Conservation (phyloP, 2,329 filamentous ascomycete genomes). For the Colletotrichum cuscutae region DNA sequence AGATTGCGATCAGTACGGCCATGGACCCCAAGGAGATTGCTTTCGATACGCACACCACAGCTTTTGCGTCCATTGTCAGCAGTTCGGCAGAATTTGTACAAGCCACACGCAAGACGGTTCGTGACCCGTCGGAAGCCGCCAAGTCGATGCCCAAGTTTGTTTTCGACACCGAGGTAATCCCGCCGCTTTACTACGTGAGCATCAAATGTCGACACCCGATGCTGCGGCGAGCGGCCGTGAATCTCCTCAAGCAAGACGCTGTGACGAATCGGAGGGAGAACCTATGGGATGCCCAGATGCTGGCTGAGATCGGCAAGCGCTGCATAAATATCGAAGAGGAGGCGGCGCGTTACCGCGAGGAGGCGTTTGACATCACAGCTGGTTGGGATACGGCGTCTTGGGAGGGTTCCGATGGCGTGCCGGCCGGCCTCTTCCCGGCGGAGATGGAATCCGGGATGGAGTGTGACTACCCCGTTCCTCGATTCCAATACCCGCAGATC, state of each 20-base stretch:
- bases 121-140: conserved; percentile 32
- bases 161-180: conserved; percentile 55
- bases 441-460: not conserved
- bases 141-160: conserved; percentile 42
- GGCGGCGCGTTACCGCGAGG: not conserved
- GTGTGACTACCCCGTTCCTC: not conserved
- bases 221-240: conserved; percentile 50
- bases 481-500: conserved; percentile 5
- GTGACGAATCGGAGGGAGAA: conserved; percentile 49
- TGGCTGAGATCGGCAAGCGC: conserved; percentile 45
- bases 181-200: conserved; percentile 53
- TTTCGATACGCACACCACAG: conserved; percentile 47
- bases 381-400: conserved; percentile 10
- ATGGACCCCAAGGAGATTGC: conserved; percentile 44
- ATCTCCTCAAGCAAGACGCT: conserved; percentile 46
- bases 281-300: conserved; percentile 48
- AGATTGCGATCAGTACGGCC: conserved; percentile 46
- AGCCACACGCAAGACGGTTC: conserved; percentile 6
- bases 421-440: not conserved
- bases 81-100: conserved; percentile 38
- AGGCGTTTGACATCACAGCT: not conserved
- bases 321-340: conserved; percentile 51
- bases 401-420: conserved; percentile 2
- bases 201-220: conserved; percentile 54
- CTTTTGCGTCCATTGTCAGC: conserved; percentile 50